Base-by-base conservation (phyloP, 805 yeast genomes). In the Saccharomycodes ludwigii region DNA sequence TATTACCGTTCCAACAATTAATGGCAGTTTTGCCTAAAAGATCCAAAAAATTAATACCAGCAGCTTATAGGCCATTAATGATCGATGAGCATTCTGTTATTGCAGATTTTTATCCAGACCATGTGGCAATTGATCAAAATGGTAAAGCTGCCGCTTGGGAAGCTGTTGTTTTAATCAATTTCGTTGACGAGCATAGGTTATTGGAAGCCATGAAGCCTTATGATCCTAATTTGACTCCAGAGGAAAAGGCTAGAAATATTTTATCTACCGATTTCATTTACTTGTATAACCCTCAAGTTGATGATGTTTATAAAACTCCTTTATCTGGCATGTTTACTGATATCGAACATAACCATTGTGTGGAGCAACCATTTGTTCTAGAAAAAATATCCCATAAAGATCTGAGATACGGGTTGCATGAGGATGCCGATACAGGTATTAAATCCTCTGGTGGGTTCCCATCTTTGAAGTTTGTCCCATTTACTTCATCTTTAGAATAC, bases 101-200 rank as follows among this genome's bases (percentile, higher is more conserved):
- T 42, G 67, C 68, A 34, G 96, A 85, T 46, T 85, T 84, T 47
- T 91, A 91, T 50, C 98, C 98, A 3, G 66, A 68, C 36, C 83
- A 82, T 37, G 94, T 88, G 35, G 82, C 76, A 32, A 66, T 82
- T 21, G 98, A 91, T 59, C 67, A 74, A 70, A 91, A 91, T 51
- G 98, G 97, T 27, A 91, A 91, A 53, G 82, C 85, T 34, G 94
- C 91, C 2, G 78, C 84, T 30, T 91, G 98, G 98, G 97, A 91
- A 59, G 96, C 96, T 8, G 95, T 91, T 34, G 95, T 91, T 5
- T 68, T 83, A 46, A 68, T 91, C 36, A 76, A 93, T 4, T 91
- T 91, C 64, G 96, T 91, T 28, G 96, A 91, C 42, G 84, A 80
- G 47, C 56, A 69, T 19, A 67, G 91, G 38, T 65, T 91, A 35